Evolutionary conservation across 129 eudicot genomes (phyloP).

Genomic region (Flaveria trinervia): DNA sequence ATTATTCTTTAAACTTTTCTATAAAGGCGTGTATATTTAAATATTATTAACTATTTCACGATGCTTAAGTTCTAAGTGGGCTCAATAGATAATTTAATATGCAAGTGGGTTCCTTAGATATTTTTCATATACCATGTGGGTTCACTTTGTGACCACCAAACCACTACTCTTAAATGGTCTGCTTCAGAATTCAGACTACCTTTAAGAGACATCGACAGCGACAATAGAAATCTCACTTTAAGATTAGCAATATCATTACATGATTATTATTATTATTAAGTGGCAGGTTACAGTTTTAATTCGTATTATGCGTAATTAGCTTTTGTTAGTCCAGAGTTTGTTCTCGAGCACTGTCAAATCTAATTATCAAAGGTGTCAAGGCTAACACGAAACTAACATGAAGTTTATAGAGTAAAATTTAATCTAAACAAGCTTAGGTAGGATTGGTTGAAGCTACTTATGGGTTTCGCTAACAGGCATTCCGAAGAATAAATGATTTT

Average conservation of each 20-base stretch:
- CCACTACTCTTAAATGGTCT: conserved; percentile 17
- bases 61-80: neutral
- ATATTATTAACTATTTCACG: neutral
- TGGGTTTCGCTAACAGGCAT: neutral
- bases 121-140: conserved; percentile 26
- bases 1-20: too few species aligned
- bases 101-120: conserved; percentile 27
- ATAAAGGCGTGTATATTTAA: too few species aligned
- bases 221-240: neutral
- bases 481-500: neutral
- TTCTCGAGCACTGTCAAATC: too few species aligned
- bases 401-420: too few species aligned
- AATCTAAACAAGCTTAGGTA: neutral
- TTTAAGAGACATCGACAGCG: neutral
- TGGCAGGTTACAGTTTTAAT: too few species aligned
- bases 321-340: too few species aligned
- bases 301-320: too few species aligned
- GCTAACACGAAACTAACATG: too few species aligned
- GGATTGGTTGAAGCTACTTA: neutral
- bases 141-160: neutral
- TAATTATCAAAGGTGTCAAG: too few species aligned
- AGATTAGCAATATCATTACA: too few species aligned
- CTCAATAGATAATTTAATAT: neutral
- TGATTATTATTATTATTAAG: too few species aligned
- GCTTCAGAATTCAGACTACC: conserved; percentile 12